phyloP scores from a whole-genome alignment of 75 land plant species.

The Azolla pinnata region DNA sequence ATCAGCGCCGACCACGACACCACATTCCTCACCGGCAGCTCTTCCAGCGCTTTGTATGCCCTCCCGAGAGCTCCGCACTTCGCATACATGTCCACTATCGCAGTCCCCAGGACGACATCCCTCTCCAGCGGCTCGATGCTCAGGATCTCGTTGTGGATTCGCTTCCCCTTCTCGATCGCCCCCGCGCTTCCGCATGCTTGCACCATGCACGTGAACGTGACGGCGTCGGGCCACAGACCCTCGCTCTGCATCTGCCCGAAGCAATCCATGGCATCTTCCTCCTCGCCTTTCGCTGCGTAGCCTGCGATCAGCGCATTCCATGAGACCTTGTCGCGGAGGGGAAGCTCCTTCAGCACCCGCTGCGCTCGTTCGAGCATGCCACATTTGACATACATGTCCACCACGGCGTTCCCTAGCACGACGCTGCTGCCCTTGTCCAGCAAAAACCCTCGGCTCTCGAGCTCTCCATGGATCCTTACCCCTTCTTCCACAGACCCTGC shows the following conservation, averaged over 20 bases:
- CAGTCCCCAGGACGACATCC: neutral
- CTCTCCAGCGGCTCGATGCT: neutral
- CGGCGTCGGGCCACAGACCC: neutral
- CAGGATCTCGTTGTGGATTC: neutral
- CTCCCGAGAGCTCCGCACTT: conserved; percentile 2
- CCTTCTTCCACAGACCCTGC: conserved; percentile 42
- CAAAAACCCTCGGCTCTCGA: conserved; percentile 36
- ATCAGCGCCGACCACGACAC: conserved; percentile 5
- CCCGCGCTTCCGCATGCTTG: conserved; percentile 8
- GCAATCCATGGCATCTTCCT: neutral
- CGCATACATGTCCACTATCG: conserved; percentile 7
- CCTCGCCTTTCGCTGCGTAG: neutral
- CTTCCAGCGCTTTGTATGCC: conserved; percentile 3
- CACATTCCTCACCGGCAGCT: conserved; percentile 3
- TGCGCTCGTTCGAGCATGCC: too few relatives aligned
- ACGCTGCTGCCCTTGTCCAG: neutral
- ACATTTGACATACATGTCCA: too few relatives aligned
- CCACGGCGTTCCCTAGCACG: conserved; percentile 2
- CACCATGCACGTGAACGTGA: conserved; percentile 7
- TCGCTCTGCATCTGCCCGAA: neutral
- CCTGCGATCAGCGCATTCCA: conserved; percentile 9
- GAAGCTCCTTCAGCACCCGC: neutral
- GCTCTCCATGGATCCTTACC: conserved; percentile 52
- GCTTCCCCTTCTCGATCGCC: neutral
- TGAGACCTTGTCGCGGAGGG: neutral